phyloP scores from a whole-genome alignment of 108 stramenopile genomes.

The Nitzschia sp. region DNA sequence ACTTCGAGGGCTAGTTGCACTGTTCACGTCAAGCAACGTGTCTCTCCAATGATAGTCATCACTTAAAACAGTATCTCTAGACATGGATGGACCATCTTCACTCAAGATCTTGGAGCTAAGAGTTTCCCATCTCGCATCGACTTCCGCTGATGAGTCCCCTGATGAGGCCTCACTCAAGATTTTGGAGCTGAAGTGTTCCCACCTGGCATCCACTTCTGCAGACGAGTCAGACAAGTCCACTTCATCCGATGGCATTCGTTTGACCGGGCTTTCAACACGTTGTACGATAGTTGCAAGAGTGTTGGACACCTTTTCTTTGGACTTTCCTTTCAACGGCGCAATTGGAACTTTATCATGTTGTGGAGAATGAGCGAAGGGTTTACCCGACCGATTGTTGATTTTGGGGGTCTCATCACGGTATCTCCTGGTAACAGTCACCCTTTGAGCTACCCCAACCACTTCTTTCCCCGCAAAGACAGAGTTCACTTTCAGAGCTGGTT shows the following conservation, averaged over 20 bases:
- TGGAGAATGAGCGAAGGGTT: neutral
- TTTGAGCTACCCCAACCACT: neutral
- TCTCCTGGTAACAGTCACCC: neutral
- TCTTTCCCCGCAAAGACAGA: too few species aligned
- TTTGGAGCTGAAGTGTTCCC: slow-evolving; percentile 4
- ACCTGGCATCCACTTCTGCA: slow-evolving; percentile 13
- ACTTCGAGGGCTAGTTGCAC: neutral
- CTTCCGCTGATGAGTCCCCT: slow-evolving; percentile 6
- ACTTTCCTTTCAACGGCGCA: neutral
- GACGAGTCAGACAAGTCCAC: slow-evolving; percentile 5
- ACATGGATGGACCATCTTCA: neutral
- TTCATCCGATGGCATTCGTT: neutral
- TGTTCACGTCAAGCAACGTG: slow-evolving; percentile 7
- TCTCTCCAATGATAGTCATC: slow-evolving; percentile 9
- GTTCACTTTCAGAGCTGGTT: too few species aligned
- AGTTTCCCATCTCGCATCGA: slow-evolving; percentile 13
- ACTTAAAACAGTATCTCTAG: neutral
- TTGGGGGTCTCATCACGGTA: slow-evolving; percentile 7
- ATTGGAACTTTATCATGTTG: neutral
- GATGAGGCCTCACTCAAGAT: neutral
- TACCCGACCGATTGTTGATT: slow-evolving; percentile 6
- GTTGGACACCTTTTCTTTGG: slow-evolving; percentile 8
- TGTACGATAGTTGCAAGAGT: slow-evolving; percentile 14
- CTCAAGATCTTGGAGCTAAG: slow-evolving; percentile 1
- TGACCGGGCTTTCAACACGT: slow-evolving; percentile 3